phyloP scores from a whole-genome alignment of 495 filamentous ascomycete species.

The Apodospora peruviana region DNA sequence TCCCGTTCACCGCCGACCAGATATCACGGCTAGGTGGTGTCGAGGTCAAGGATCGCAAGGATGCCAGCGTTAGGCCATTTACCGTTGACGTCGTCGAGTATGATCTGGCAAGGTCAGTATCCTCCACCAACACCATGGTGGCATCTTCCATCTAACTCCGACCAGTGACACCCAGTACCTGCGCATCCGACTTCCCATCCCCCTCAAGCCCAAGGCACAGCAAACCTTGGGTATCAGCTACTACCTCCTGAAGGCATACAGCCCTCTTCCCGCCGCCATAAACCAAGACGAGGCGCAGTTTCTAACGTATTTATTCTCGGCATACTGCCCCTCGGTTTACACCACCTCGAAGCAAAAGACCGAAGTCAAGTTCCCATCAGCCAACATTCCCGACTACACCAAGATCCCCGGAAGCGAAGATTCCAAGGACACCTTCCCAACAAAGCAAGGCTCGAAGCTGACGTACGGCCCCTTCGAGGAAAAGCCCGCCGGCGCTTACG shows the following conservation, averaged over 20 bases:
- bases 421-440: constrained; percentile 55
- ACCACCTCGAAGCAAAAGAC: constrained; percentile 88
- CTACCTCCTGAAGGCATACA: constrained; percentile 65
- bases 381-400: constrained; percentile 79
- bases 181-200: constrained; percentile 66
- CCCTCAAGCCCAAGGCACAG: constrained; percentile 68
- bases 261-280: constrained; percentile 75
- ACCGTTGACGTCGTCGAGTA: constrained; percentile 60
- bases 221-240: constrained; percentile 84
- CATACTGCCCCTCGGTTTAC: constrained; percentile 78
- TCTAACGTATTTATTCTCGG: constrained; percentile 76
- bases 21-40: constrained; percentile 74
- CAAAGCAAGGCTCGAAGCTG: constrained; percentile 76
- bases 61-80: constrained; percentile 59
- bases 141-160: constrained; percentile 1
- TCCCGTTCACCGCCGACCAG: constrained; percentile 72
- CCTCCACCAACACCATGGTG: background rate
- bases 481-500: constrained; percentile 62
- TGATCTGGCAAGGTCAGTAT: constrained; percentile 54
- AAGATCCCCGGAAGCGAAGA: constrained; percentile 59
- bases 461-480: constrained; percentile 90
- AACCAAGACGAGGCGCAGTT: constrained; percentile 78
- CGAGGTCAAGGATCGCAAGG: constrained; percentile 88
- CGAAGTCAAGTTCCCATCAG: constrained; percentile 80
- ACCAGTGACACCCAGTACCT: constrained; percentile 76